A percentile compares a stretch with the other conserved stretches of the same genome.
Conservation (phyloP, 2,329 filamentous ascomycete genomes). For the Aspergillus floridensis region DNA sequence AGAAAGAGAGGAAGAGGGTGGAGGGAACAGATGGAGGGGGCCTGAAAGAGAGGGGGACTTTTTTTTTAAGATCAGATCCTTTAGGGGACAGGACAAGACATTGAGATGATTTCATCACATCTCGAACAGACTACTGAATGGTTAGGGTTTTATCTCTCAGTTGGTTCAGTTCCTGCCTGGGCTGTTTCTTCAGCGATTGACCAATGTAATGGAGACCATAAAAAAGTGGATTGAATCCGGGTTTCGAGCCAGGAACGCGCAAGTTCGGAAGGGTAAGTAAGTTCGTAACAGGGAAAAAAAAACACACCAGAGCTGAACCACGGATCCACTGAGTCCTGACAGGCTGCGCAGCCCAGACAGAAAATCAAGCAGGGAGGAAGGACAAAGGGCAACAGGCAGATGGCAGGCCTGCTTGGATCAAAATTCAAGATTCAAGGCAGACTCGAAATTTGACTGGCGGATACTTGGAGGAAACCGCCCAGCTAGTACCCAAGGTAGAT, state of each 20-base stretch:
- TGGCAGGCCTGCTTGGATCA: no score
- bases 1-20: background rate
- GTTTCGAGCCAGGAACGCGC: background rate
- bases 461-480: no score
- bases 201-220: background rate
- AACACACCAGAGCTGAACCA: slow-evolving; percentile 14
- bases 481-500: no score
- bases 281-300: background rate
- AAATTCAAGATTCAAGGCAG: background rate
- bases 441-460: background rate
- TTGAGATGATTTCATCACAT: background rate
- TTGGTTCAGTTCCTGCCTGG: no score
- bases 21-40: background rate
- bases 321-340: background rate
- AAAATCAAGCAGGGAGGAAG: background rate
- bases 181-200: background rate
- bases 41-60: background rate
- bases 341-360: background rate
- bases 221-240: background rate
- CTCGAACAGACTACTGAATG: background rate
- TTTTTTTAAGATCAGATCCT: background rate
- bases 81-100: background rate
- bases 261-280: background rate
- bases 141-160: no score
- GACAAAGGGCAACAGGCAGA: no score